Base-by-base conservation (phyloP, 2,329 filamentous ascomycete genomes). In the Chaetomium globosum region DNA sequence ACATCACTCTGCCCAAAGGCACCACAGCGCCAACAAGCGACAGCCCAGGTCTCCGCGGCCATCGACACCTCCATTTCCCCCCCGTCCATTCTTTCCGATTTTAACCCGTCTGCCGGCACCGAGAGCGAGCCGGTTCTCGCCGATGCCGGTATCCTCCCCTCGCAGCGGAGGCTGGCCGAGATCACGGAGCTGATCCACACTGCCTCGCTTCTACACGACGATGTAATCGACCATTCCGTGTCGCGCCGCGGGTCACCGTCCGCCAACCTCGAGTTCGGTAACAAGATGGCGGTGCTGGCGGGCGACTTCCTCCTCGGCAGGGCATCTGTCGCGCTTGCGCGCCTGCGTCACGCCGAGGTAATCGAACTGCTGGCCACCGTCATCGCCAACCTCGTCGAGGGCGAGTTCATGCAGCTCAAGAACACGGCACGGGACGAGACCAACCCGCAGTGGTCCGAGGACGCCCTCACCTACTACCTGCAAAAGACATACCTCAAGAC, bases 401-500 rank as follows among this genome's bases (percentile, higher is more conserved):
- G 95, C 74, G 95, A 99, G 79, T 98, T 99, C 81, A 99, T 99
- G 95, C 95, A 99, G 81, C 82, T 99, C 72, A 96, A 97, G 81
- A 99, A 99, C 78, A 98, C 95, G 1, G 91, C 91, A 54, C 84
- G 86, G 70, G 94, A 97, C 75, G 94, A 98, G 81, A 83, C 85
- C 69, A 89, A 91, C 71, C 94, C 94, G 0, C 81, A 84, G 10
- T 98, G 91, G 86, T 95, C 90, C 1, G 92, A 97, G 74, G 91
- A 97, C 61, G 91, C 93, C 1, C 85, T 99, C 67, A 85, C 87
- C 30, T 98, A 99, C 80, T 99, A 99, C 76, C 83, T 99, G 59
- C 92, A 97, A 76, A 99, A 99, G 84, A 99, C 95, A 31, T 99
- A 99, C 75, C 85, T 99, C 71, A 99, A 99, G 81, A 96, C 92